Percentiles rank a stretch among this genome's conserved stretches.
Conservation (phyloP, 208 protist genomes). For the Acanthamoeba quina region DNA sequence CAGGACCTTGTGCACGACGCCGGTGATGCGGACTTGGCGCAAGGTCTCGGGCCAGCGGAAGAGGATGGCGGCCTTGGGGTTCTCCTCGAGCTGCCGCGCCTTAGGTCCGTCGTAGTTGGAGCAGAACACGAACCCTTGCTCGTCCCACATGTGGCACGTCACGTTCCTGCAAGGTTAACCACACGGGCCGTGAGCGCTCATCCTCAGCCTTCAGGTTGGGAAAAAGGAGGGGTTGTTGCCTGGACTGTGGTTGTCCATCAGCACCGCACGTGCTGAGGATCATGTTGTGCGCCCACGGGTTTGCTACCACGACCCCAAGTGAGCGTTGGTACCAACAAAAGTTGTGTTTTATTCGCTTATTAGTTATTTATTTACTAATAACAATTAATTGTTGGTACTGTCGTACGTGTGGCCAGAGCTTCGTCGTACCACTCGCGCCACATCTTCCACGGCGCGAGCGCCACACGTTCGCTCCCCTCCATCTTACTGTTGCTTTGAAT, state of each 20-base stretch:
- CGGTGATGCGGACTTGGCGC: conserved; percentile 55
- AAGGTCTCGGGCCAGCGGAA: conserved; percentile 16
- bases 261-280: conserved; percentile 33
- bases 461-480: neutral
- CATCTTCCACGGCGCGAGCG: neutral
- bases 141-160: conserved; percentile 27
- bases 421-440: conserved; percentile 49
- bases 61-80: neutral
- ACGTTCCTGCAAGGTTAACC: neutral
- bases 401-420: conserved; percentile 8
- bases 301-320: neutral
- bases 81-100: conserved; percentile 43
- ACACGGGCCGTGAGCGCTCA: neutral
- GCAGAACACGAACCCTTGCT: conserved; percentile 52
- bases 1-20: neutral
- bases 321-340: too few relatives aligned
- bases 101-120: conserved; percentile 50
- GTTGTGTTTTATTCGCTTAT: too few relatives aligned
- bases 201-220: neutral
- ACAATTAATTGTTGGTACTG: too few relatives aligned
- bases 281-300: conserved; percentile 67
- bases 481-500: neutral
- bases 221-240: neutral
- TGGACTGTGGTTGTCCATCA: conserved; percentile 12
- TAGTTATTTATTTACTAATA: too few relatives aligned